Evolutionary conservation across 1,284 basidiomycete species (phyloP).

Genomic region (Laetiporus sulphureus): DNA sequence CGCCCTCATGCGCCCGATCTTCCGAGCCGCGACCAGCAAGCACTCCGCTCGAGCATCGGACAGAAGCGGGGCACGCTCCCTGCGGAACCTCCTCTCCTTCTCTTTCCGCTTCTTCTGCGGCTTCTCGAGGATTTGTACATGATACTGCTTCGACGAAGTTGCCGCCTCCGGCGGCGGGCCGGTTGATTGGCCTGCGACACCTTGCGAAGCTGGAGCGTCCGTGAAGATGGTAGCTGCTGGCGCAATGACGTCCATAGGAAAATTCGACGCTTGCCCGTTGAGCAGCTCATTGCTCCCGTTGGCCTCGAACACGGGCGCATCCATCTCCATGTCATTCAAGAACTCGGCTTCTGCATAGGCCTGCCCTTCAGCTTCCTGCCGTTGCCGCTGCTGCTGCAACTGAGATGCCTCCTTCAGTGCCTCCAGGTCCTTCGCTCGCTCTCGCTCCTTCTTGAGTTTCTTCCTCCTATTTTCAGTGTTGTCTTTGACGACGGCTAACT

Average conservation of each 20-base stretch:
- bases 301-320: too few relatives aligned
- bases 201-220: too few relatives aligned
- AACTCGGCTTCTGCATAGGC: constrained; percentile 1
- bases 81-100: constrained; percentile 1
- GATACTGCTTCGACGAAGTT: too few relatives aligned
- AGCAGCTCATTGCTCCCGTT: too few relatives aligned
- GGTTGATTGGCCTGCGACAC: too few relatives aligned
- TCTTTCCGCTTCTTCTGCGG: constrained; percentile 8
- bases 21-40: constrained; percentile 50
- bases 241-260: too few relatives aligned
- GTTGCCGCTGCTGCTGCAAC: background rate
- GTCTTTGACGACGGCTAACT: constrained; percentile 6
- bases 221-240: too few relatives aligned
- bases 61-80: constrained; percentile 21
- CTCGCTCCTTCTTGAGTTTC: constrained; percentile 8
- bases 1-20: constrained; percentile 47
- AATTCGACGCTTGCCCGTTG: too few relatives aligned
- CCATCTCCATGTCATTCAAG: background rate
- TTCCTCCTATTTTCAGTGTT: constrained; percentile 10
- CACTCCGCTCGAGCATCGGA: constrained; percentile 57
- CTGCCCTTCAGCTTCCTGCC: background rate
- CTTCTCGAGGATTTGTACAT: constrained; percentile 1
- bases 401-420: background rate
- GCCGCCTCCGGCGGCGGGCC: too few relatives aligned
- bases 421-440: constrained; percentile 7